A percentile compares a stretch with the other conserved stretches of the same genome.
phyloP scores from a whole-genome alignment of 2,329 filamentous ascomycete genomes.

The Ustilaginoidea virens region DNA sequence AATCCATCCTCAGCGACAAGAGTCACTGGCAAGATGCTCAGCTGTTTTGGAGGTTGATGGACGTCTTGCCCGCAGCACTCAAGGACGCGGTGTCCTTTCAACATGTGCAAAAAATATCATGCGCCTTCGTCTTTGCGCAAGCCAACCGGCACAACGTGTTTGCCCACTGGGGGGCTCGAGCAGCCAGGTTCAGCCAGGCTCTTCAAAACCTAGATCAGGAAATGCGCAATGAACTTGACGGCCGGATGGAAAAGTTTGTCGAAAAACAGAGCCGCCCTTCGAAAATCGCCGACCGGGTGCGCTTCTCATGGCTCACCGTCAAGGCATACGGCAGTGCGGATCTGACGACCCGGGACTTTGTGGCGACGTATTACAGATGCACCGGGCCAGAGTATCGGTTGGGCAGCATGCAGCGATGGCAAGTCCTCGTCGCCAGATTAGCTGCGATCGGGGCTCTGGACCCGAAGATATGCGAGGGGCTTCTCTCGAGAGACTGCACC shows the following conservation, averaged over 20 bases:
- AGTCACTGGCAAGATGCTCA: constrained; percentile 7
- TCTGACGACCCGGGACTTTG: constrained; percentile 6
- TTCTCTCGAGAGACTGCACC: constrained; percentile 5
- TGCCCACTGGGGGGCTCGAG: constrained; percentile 6
- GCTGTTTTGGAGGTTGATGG: constrained; percentile 7
- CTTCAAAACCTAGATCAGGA: constrained; percentile 4
- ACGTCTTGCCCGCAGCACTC: constrained; percentile 7
- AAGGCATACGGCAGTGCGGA: constrained; percentile 7
- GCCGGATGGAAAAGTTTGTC: constrained; percentile 6
- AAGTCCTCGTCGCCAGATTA: constrained; percentile 7
- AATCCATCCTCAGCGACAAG: constrained; percentile 4
- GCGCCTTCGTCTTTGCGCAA: constrained; percentile 7
- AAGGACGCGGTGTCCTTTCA: constrained; percentile 5
- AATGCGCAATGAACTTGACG: constrained; percentile 6
- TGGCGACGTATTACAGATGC: constrained; percentile 3
- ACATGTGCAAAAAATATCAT: constrained; percentile 5
- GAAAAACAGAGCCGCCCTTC: constrained; percentile 3
- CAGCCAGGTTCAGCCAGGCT: constrained; percentile 8
- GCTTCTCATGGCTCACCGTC: constrained; percentile 10
- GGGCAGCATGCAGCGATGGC: constrained; percentile 10
- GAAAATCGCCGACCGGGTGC: constrained; percentile 5
- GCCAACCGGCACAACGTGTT: constrained; percentile 8
- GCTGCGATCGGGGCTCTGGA: constrained; percentile 5
- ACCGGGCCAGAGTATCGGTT: constrained; percentile 2
- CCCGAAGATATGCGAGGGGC: constrained; percentile 1